These are phyloP conservation scores for Metarhizium brunneum DNA, from an alignment of 2,329 filamentous ascomycete species.

Conservation along the genomic window DNA sequence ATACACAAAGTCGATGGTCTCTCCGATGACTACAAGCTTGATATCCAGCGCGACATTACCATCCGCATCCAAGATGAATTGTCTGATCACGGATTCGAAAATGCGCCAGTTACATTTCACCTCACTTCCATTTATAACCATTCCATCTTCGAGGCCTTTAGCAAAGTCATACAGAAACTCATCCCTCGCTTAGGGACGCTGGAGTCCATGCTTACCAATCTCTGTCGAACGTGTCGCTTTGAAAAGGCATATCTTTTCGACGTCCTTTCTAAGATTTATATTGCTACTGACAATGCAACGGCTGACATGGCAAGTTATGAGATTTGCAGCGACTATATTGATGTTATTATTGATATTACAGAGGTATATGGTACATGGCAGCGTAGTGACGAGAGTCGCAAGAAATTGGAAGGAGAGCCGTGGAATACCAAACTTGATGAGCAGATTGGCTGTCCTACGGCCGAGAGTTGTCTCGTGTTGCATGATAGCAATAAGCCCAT, in stretches of 20 bases:
- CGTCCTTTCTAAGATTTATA: slow-evolving; percentile 96
- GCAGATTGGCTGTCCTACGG: slow-evolving; percentile 55
- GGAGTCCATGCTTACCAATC: slow-evolving; percentile 86
- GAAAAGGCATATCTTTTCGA: slow-evolving; percentile 98
- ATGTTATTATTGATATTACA: slow-evolving; percentile 94
- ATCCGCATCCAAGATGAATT: slow-evolving; percentile 95
- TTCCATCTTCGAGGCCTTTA: slow-evolving; percentile 96
- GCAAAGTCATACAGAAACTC: slow-evolving; percentile 95
- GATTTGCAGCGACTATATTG: slow-evolving; percentile 97
- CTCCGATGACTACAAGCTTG: slow-evolving; percentile 90
- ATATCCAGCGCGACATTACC: slow-evolving; percentile 93
- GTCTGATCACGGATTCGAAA: slow-evolving; percentile 85
- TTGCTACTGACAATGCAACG: slow-evolving; percentile 87
- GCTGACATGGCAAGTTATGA: slow-evolving; percentile 95
- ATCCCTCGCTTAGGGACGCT: slow-evolving; percentile 89
- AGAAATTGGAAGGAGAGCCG: slow-evolving; percentile 47
- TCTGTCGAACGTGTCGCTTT: slow-evolving; percentile 88
- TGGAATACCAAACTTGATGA: slow-evolving; percentile 55
- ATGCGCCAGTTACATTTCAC: slow-evolving; percentile 89
- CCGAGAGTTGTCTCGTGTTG: slow-evolving; percentile 59
- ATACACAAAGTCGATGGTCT: slow-evolving; percentile 99
- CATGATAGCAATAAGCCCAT: slow-evolving; percentile 56
- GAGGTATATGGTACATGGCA: slow-evolving; percentile 82
- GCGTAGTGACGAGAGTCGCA: slow-evolving; percentile 44
- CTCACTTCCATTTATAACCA: slow-evolving; percentile 98